These are phyloP conservation scores for Moricandia arvensis DNA, from an alignment of 345 rosid species.

Conservation along the genomic window DNA sequence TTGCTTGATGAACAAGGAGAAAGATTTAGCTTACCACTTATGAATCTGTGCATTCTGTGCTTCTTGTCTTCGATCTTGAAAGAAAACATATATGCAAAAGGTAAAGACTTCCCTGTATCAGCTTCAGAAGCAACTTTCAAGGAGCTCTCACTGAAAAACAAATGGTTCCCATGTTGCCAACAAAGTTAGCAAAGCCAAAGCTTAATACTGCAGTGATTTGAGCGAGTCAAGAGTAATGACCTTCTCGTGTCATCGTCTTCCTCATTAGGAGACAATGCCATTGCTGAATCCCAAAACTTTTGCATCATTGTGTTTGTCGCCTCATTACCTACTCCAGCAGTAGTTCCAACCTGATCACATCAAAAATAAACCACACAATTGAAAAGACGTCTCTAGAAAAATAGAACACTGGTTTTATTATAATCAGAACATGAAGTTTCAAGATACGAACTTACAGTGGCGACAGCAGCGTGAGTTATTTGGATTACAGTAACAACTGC, in stretches of 20 bases:
- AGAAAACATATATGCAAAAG: slow-evolving; percentile 55
- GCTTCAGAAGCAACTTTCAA: slow-evolving; percentile 76
- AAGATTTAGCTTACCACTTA: slow-evolving; percentile 53
- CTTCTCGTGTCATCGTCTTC: slow-evolving; percentile 86
- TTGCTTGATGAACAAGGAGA: slow-evolving; percentile 9
- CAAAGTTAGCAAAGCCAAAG: not conserved
- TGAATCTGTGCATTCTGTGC: slow-evolving; percentile 91
- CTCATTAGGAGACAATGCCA: slow-evolving; percentile 70
- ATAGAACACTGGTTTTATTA: not conserved
- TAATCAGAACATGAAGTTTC: not conserved
- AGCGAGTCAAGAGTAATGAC: slow-evolving; percentile 40
- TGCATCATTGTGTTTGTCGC: slow-evolving; percentile 86
- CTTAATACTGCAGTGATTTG: not conserved
- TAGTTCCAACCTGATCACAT: slow-evolving; percentile 63
- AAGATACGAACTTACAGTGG: slow-evolving; percentile 60
- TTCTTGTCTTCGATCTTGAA: slow-evolving; percentile 87
- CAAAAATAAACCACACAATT: not conserved
- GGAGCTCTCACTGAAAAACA: slow-evolving; percentile 75
- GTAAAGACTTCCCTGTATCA: slow-evolving; percentile 64
- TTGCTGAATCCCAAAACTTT: slow-evolving; percentile 98
- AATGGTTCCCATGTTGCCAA: not conserved
- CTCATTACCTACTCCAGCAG: slow-evolving; percentile 71
- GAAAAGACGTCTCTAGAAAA: slow-evolving; percentile 2
- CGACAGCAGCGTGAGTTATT: slow-evolving; percentile 93
- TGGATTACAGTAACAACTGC: slow-evolving; percentile 87